phyloP scores from a whole-genome alignment of 352 stramenopile genomes.

The Pythium monospermum region DNA sequence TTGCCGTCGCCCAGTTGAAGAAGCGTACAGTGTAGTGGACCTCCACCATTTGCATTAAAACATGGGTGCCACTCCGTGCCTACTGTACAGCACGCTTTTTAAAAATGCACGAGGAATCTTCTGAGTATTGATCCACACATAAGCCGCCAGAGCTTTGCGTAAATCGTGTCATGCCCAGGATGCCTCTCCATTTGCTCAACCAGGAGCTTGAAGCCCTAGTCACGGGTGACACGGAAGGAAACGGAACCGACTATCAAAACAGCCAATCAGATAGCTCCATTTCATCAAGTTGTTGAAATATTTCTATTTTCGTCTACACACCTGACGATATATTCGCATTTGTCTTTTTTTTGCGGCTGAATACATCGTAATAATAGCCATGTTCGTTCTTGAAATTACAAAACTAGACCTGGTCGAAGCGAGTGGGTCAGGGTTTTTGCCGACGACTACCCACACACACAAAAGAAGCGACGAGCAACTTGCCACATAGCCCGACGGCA shows the following conservation, averaged over 20 bases:
- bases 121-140: not conserved
- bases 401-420: conserved; percentile 1
- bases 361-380: not conserved
- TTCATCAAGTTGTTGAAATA: not conserved
- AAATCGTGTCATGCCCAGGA: not conserved
- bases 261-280: not conserved
- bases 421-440: not conserved
- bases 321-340: not conserved
- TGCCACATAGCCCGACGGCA: no score
- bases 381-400: conserved; percentile 1
- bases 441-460: conserved; percentile 7
- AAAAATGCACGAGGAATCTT: no score
- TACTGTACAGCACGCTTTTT: no score
- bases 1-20: no score
- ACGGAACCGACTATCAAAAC: not conserved
- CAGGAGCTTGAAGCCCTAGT: conserved; percentile 5
- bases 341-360: not conserved
- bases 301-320: not conserved
- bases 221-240: not conserved
- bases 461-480: no score
- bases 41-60: no score
- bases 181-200: conserved; percentile 2
- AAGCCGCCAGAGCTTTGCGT: not conserved
- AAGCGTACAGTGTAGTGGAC: no score
- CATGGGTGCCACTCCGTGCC: no score